Evolutionary conservation across 768 basidiomycete species (phyloP), one percentile per base, ranked within the genome.

Genomic region (Chalciporus chontae): DNA sequence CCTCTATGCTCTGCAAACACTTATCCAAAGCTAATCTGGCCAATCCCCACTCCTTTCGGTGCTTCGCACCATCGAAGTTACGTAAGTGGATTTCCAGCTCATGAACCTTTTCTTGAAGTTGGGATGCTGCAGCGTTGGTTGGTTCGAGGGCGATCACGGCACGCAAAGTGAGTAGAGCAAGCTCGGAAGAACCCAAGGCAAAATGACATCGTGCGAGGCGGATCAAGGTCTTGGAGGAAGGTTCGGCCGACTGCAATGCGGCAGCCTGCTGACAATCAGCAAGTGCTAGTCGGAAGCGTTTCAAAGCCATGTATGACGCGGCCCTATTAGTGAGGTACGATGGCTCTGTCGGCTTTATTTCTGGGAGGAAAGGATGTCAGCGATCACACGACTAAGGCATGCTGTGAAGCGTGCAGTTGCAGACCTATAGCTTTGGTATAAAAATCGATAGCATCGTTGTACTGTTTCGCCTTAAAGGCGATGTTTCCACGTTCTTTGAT

Each of bases 251-350:
- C 68, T 92, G 88, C 5, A 91, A 71, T 0, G 79, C 67, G 0
- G 79, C 75, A 4, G 90, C 91, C 31, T 74, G 74, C 64, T 90
- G 90, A 60, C 90, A 93, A 62, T 94, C 91, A 32, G 76, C 77
- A 15, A 93, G 73, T 0, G 92, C 92, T 0, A 73, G 69, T 27
- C 81, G 75, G 74, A 86, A 94, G 29, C 80, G 80, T 63, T 92
- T 91, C 44, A 88, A 63, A 0, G 83, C 80, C 80, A 94, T 94
- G 63, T 85, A 80, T 2, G 90, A 84, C 0, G 92, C 91, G 0
- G 92, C 91, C 24, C 91, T 83, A 65, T 94, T 94, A 0, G 90
- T 89, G 53, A 85, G 73, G 62, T 87, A 94, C 3, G 86, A 77
- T 0, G 90, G 81, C 66, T 93, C 87, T 4, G 72, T 57, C 0